Conservation (phyloP, 2,329 filamentous ascomycete species). For the Plenodomus lindquistii region DNA sequence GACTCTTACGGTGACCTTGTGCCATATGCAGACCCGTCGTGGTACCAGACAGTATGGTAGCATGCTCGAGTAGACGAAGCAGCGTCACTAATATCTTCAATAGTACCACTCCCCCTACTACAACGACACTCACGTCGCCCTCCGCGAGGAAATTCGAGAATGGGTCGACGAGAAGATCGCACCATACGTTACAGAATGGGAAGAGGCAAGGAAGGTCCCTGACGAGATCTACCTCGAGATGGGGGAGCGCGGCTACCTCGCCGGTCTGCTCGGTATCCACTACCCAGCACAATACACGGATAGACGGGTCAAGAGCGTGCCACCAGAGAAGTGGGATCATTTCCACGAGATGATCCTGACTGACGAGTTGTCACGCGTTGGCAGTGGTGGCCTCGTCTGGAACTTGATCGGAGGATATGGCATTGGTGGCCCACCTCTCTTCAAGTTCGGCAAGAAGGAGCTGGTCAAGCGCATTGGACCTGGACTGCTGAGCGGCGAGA, state of each 20-base stretch:
- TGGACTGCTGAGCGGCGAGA: slow-evolving; percentile 85
- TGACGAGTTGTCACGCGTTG: slow-evolving; percentile 87
- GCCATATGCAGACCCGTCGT: slow-evolving; percentile 88
- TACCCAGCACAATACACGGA: slow-evolving; percentile 75
- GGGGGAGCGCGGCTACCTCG: slow-evolving; percentile 63
- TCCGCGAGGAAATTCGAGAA: slow-evolving; percentile 86
- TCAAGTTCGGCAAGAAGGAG: slow-evolving; percentile 87
- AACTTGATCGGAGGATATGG: slow-evolving; percentile 93
- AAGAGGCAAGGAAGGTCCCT: slow-evolving; percentile 90
- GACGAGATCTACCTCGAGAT: slow-evolving; percentile 92
- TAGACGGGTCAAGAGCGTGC: slow-evolving; percentile 74
- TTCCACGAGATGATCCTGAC: slow-evolving; percentile 98
- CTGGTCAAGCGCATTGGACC: slow-evolving; percentile 87
- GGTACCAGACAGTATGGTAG: slow-evolving; percentile 83
- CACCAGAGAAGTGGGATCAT: slow-evolving; percentile 90
- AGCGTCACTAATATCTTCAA: slow-evolving; percentile 6
- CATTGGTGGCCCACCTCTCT: slow-evolving; percentile 87
- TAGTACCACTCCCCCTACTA: slow-evolving; percentile 96
- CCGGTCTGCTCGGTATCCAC: slow-evolving; percentile 71
- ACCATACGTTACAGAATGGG: slow-evolving; percentile 93
- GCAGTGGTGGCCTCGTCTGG: slow-evolving; percentile 93
- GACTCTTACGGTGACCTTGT: slow-evolving; percentile 86
- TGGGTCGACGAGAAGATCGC: slow-evolving; percentile 91
- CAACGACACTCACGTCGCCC: slow-evolving; percentile 89
- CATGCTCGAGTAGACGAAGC: not conserved